These are phyloP conservation scores for Psilocybe tampanensis DNA, from an alignment of 768 basidiomycete species.

Conservation along the genomic window DNA sequence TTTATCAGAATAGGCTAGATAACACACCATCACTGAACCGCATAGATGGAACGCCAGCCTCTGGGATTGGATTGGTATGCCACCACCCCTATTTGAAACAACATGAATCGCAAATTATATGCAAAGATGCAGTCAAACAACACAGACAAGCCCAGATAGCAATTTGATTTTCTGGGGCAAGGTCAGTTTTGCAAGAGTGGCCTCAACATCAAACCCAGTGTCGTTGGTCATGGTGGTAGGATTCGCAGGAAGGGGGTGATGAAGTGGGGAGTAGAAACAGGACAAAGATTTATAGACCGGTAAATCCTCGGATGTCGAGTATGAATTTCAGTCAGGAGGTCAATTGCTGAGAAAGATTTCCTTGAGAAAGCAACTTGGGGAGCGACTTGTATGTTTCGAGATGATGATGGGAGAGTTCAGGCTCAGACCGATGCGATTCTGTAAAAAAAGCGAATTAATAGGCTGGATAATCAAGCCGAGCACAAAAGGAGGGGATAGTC, in stretches of 20 bases:
- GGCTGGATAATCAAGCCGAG: no score
- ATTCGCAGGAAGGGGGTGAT: not conserved
- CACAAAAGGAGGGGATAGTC: no score
- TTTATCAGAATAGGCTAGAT: not conserved
- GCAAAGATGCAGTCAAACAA: not conserved
- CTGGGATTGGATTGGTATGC: constrained; percentile 45
- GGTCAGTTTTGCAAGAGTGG: constrained; percentile 37
- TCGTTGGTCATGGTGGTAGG: constrained; percentile 8
- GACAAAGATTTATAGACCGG: constrained; percentile 15
- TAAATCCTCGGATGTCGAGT: constrained; percentile 21
- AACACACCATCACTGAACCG: constrained; percentile 48
- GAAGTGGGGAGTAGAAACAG: not conserved
- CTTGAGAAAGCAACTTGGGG: no score
- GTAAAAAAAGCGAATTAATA: no score
- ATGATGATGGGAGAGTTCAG: no score
- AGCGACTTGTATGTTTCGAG: no score
- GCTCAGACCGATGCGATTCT: no score
- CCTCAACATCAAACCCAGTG: constrained; percentile 36
- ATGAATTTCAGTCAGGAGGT: constrained; percentile 9
- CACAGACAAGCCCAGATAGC: constrained; percentile 39
- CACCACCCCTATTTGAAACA: constrained; percentile 42
- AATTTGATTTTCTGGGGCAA: constrained; percentile 46
- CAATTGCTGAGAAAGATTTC: not conserved
- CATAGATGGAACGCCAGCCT: constrained; percentile 41
- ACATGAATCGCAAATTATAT: not conserved